Evolutionary conservation across 2,329 filamentous ascomycete genomes (phyloP).

Genomic region (Colletotrichum ledebouriae): DNA sequence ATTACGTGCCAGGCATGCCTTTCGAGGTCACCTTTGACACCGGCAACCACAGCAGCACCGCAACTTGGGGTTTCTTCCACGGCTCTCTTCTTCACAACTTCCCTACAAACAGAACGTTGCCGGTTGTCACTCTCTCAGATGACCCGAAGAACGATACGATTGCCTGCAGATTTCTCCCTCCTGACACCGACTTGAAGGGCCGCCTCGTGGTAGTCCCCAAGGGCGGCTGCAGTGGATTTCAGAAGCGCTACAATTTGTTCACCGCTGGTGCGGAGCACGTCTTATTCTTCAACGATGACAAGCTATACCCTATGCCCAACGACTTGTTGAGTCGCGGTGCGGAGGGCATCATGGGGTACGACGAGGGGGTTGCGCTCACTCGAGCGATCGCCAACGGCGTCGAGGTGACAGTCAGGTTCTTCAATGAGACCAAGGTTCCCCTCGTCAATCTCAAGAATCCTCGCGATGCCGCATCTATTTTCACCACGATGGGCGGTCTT

Average conservation of each 20-base stretch:
- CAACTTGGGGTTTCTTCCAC: constrained; percentile 34
- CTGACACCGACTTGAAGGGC: constrained; percentile 54
- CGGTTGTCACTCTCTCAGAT: constrained; percentile 46
- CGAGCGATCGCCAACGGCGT: constrained; percentile 14
- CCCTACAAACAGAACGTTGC: constrained; percentile 39
- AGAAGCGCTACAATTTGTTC: constrained; percentile 54
- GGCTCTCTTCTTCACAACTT: constrained; percentile 21
- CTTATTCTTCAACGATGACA: constrained; percentile 54
- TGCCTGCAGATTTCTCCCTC: constrained; percentile 55
- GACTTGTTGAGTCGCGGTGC: background rate
- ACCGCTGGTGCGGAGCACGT: constrained; percentile 56
- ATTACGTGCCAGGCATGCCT: constrained; percentile 31
- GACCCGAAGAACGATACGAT: constrained; percentile 47
- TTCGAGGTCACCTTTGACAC: constrained; percentile 31
- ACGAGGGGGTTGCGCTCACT: constrained; percentile 12
- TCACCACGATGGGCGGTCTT: constrained; percentile 65
- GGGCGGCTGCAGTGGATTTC: constrained; percentile 33
- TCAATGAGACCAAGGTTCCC: background rate
- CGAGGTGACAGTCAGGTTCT: constrained; percentile 27
- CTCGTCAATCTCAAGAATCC: constrained; percentile 23
- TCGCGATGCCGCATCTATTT: constrained; percentile 45
- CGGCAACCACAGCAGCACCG: constrained; percentile 15
- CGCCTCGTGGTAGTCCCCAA: constrained; percentile 55
- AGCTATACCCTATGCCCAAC: constrained; percentile 29
- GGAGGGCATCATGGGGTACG: constrained; percentile 16